Evolutionary conservation across 2,329 filamentous ascomycete genomes (phyloP).

Genomic region (Sclerotinia borealis): DNA sequence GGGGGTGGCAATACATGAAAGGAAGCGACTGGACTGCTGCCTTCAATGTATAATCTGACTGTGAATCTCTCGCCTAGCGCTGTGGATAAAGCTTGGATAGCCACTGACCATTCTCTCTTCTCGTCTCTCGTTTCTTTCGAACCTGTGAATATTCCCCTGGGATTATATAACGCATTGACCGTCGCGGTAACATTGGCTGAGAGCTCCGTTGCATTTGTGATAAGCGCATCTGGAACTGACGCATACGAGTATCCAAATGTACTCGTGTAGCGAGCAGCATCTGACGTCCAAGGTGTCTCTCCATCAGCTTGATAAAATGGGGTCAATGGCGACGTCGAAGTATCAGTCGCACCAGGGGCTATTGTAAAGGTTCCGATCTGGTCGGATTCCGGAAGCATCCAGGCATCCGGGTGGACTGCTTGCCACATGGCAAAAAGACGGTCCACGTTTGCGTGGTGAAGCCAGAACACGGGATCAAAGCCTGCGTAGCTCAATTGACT

Average conservation of each 20-base stretch:
- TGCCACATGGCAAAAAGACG: constrained; percentile 50
- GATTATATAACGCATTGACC: constrained; percentile 47
- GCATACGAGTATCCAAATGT: constrained; percentile 27
- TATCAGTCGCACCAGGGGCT: constrained; percentile 22
- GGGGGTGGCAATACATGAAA: neutral
- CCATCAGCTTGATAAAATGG: constrained; percentile 29
- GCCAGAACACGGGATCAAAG: constrained; percentile 45
- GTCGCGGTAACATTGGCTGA: constrained; percentile 56
- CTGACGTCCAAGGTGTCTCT: constrained; percentile 19
- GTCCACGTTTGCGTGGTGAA: constrained; percentile 54
- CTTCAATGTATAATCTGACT: neutral
- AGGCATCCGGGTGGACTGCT: constrained; percentile 34
- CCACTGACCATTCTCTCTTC: constrained; percentile 20
- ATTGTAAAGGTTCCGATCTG: constrained; percentile 32
- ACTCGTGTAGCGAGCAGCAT: constrained; percentile 15
- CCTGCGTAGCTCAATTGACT: constrained; percentile 37
- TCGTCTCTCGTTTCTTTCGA: neutral
- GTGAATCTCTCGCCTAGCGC: neutral
- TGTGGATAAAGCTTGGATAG: neutral
- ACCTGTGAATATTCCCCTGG: constrained; percentile 2
- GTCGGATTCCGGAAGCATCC: constrained; percentile 31
- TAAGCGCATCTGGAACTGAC: constrained; percentile 41
- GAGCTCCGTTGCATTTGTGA: constrained; percentile 42
- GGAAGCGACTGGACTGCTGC: neutral
- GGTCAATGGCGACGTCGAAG: constrained; percentile 25